These are phyloP conservation scores for Ogataea sp. DNA, from an alignment of 805 yeast species.

Conservation along the genomic window DNA sequence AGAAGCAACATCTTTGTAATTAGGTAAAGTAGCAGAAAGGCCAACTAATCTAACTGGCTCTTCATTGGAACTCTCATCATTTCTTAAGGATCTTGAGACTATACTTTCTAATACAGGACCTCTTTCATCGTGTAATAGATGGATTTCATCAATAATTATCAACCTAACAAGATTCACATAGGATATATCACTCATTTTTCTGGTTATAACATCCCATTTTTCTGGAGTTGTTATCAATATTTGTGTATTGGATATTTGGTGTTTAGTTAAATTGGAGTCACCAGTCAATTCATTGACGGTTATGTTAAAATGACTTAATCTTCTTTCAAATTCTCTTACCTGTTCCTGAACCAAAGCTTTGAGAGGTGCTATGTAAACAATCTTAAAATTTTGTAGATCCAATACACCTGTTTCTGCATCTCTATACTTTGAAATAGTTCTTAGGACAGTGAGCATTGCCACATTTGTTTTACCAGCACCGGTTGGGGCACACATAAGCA, in stretches of 20 bases:
- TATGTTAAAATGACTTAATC: slow-evolving; percentile 57
- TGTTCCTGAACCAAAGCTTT: slow-evolving; percentile 96
- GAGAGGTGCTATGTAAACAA: slow-evolving; percentile 86
- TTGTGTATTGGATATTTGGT: slow-evolving; percentile 73
- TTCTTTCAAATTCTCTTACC: slow-evolving; percentile 72
- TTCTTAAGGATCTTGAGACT: slow-evolving; percentile 63
- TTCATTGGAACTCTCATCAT: slow-evolving; percentile 26
- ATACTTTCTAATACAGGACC: slow-evolving; percentile 92
- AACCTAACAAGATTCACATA: slow-evolving; percentile 59
- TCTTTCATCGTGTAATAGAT: slow-evolving; percentile 85
- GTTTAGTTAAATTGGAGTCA: slow-evolving; percentile 69
- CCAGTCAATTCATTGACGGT: slow-evolving; percentile 86
- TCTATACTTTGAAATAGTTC: slow-evolving; percentile 48
- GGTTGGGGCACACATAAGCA: slow-evolving; percentile 92
- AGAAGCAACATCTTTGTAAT: slow-evolving; percentile 76
- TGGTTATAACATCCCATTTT: slow-evolving; percentile 93
- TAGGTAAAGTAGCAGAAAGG: slow-evolving; percentile 88
- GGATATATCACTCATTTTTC: slow-evolving; percentile 65
- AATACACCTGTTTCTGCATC: slow-evolving; percentile 38
- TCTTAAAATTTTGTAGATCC: slow-evolving; percentile 50
- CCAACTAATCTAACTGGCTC: slow-evolving; percentile 64
- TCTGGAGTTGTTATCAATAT: slow-evolving; percentile 91
- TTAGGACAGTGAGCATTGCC: slow-evolving; percentile 76
- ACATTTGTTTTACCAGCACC: slow-evolving; percentile 99
- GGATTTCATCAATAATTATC: slow-evolving; percentile 86